These are phyloP conservation scores for Ophiosphaerella korrae DNA, from an alignment of 2,329 filamentous ascomycete species.

Conservation along the genomic window DNA sequence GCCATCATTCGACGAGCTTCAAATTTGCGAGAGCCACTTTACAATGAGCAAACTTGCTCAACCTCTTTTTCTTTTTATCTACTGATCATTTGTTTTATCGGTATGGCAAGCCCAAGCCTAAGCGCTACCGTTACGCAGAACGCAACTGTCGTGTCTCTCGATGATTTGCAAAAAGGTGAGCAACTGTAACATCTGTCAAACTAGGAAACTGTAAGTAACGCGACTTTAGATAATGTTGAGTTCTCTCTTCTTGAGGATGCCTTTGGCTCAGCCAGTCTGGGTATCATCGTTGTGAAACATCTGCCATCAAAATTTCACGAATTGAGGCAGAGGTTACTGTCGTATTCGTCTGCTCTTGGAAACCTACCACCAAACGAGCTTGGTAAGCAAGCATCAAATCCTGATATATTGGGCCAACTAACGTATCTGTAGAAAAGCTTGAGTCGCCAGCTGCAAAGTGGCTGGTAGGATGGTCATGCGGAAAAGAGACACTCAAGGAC, in stretches of 20 bases:
- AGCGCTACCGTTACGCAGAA: slow-evolving; percentile 27
- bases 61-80: too few relatives aligned
- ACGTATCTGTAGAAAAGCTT: slow-evolving; percentile 47
- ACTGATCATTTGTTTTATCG: neutral
- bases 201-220: slow-evolving; percentile 6
- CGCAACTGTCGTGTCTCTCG: slow-evolving; percentile 41
- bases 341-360: slow-evolving; percentile 86
- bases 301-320: slow-evolving; percentile 73
- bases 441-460: slow-evolving; percentile 61
- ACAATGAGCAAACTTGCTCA: too few relatives aligned
- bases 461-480: slow-evolving; percentile 76
- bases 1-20: slow-evolving; percentile 15
- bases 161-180: slow-evolving; percentile 54
- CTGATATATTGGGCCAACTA: neutral
- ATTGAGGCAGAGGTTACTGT: slow-evolving; percentile 76
- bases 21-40: neutral
- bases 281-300: slow-evolving; percentile 91
- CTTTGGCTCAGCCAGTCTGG: slow-evolving; percentile 87
- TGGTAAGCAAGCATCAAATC: slow-evolving; percentile 54
- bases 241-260: slow-evolving; percentile 74
- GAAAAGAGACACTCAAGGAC: slow-evolving; percentile 79
- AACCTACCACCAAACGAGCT: slow-evolving; percentile 75
- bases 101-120: slow-evolving; percentile 28
- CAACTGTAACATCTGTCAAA: neutral
- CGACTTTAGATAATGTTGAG: slow-evolving; percentile 63